Base-by-base conservation (phyloP, 2,329 filamentous ascomycete species). In the Aphanoascus verrucosus region DNA sequence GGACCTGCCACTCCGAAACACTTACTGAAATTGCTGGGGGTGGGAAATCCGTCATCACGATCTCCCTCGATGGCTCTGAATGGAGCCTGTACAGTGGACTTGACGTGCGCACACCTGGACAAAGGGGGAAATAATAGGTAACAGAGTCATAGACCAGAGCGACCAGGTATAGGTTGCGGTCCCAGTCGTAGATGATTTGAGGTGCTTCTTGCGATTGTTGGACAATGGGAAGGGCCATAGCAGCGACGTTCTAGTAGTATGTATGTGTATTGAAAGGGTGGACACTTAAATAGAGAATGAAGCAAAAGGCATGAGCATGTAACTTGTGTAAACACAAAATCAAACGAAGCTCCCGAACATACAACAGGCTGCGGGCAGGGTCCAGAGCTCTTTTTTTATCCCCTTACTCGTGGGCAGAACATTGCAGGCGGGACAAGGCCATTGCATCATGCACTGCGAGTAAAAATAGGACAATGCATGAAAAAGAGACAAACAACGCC, bases 401-500 rank as follows among this genome's bases (percentile, higher is more conserved):
- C 19, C 49, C 45, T 38, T 38, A 17, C 31, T 50, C 28, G 45
- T 48, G 45, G 45, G 17, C 3, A 42, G 20, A 44, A 35, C 40
- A 28, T 45, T 44, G 49, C 49, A 49, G 49, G 17, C 15, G 11
- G 49, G 20, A 28, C 14, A 44, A 19, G 15, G 40, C 42, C 34
- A 45, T 52, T 52, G 49, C 49, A 52, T 45, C 49, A 52, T 52
- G 49, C 49, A 52, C 23, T 44, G 28, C 32, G 37, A 32, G 35
- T 32, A 49, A 42, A 41, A 49, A 49, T 41, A 49, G 17, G 47
- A 42, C 17, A 49, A 31, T 49, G 35, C 35, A 42, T 40, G 34
- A 47, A 17, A 3, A 37, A 46, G 6, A 19, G 20, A 34, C 48
- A 42, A 43, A 43, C 23, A 50, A 20, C 47, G 47, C 47, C 31